Evolutionary conservation across 805 yeast species (phyloP).

Genomic region (Candida taoyuanica): DNA sequence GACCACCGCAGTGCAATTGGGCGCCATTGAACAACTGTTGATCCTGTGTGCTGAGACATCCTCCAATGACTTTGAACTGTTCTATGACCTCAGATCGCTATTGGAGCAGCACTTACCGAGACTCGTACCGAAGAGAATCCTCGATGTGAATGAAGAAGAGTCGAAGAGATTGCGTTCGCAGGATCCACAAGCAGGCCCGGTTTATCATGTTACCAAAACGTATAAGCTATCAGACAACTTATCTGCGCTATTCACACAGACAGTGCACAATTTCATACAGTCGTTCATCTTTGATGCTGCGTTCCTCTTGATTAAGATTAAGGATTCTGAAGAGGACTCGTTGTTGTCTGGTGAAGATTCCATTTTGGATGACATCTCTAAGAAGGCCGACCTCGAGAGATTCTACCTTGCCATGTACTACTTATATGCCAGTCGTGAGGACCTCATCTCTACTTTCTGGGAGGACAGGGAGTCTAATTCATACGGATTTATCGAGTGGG

Average conservation of each 20-base stretch:
- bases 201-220: slow-evolving; percentile 22
- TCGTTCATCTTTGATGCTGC: slow-evolving; percentile 61
- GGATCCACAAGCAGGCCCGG: slow-evolving; percentile 19
- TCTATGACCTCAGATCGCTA: slow-evolving; percentile 62
- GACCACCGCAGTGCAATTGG: slow-evolving; percentile 52
- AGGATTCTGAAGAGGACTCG: slow-evolving; percentile 73
- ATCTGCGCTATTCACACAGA: slow-evolving; percentile 30
- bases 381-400: slow-evolving; percentile 81
- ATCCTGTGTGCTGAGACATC: slow-evolving; percentile 57
- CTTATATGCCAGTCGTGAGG: slow-evolving; percentile 59
- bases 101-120: slow-evolving; percentile 65
- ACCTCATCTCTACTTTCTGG: slow-evolving; percentile 63
- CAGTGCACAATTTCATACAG: slow-evolving; percentile 48
- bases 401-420: slow-evolving; percentile 73
- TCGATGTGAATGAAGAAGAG: slow-evolving; percentile 44
- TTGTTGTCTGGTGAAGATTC: slow-evolving; percentile 53
- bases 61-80: slow-evolving; percentile 39
- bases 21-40: slow-evolving; percentile 67
- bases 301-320: slow-evolving; percentile 56
- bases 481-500: slow-evolving; percentile 86
- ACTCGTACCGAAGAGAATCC: slow-evolving; percentile 45
- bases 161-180: slow-evolving; percentile 31
- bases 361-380: slow-evolving; percentile 57
- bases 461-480: slow-evolving; percentile 57
- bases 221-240: slow-evolving; percentile 24